These are phyloP conservation scores for Geranium rotundifolium DNA, from an alignment of 345 rosid species.

Conservation along the genomic window DNA sequence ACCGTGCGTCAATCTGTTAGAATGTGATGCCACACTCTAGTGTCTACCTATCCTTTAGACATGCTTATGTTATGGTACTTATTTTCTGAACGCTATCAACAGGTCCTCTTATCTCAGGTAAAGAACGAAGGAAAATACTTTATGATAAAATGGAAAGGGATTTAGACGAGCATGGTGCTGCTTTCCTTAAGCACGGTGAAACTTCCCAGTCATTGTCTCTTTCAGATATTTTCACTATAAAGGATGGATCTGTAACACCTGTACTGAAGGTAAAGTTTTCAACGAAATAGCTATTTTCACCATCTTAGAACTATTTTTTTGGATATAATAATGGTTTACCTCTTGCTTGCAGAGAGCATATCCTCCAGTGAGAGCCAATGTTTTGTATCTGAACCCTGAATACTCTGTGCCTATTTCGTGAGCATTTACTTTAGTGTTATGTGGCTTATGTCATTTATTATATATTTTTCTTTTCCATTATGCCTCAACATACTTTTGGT, in stretches of 20 bases:
- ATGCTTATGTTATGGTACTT: background rate
- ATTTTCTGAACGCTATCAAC: slow-evolving; percentile 4
- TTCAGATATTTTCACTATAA: slow-evolving; percentile 63
- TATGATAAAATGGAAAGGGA: slow-evolving; percentile 76
- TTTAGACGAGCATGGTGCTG: slow-evolving; percentile 58
- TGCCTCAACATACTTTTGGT: background rate
- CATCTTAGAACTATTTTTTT: slow-evolving; percentile 1
- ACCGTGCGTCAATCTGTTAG: no score
- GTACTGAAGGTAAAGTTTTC: slow-evolving; percentile 42
- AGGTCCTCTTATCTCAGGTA: slow-evolving; percentile 31
- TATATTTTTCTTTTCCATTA: slow-evolving; percentile 8
- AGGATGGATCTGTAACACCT: slow-evolving; percentile 57
- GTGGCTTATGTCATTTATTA: background rate
- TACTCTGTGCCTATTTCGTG: slow-evolving; percentile 74
- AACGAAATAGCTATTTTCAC: background rate
- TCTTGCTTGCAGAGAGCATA: slow-evolving; percentile 44
- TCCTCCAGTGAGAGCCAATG: slow-evolving; percentile 89
- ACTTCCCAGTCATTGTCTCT: slow-evolving; percentile 80
- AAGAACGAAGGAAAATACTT: slow-evolving; percentile 42
- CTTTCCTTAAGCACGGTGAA: slow-evolving; percentile 72
- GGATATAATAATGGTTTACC: slow-evolving; percentile 1
- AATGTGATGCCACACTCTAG: no score
- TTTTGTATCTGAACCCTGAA: slow-evolving; percentile 54
- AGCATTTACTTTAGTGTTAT: slow-evolving; percentile 20
- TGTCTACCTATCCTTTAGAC: no score